Evolutionary conservation across 345 rosid species (phyloP), one percentile per base, ranked within the genome.

Genomic region (Bruguiera parviflora): DNA sequence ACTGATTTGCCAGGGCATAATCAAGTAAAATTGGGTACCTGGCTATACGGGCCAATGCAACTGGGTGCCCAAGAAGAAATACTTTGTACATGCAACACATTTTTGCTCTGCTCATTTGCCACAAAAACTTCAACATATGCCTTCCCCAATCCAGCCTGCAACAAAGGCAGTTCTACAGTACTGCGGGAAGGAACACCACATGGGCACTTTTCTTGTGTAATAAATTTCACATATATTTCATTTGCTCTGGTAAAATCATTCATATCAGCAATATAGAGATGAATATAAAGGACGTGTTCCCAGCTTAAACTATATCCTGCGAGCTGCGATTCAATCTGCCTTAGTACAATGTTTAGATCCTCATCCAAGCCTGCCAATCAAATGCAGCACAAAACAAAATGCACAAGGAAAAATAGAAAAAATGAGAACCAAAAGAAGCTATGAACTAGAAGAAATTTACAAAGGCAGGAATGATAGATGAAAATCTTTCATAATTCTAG

Each of bases 11-110:
- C 6, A 60, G 10, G 9, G 47, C 37, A 53, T 29, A 31, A 51
- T 15, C 1, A 22, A 68, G 72, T 51, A 57, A 58, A 33, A 71
- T 31, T 39, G 47, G 52, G 53, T 77, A 90, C 99, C 96, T 95
- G 99, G 77, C 99, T 92, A 71, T 92, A 95, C 64, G 99, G 99
- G 68, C 99, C 99, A 52, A 95, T 95, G 88, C 99, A 92, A 80
- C 99, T 90, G 49, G 99, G 99, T 66, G 99, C 99, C 99, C 99
- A 95, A 64, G 85, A 84, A 51, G 99, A 95, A 64, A 92, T 92
- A 77, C 98, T 95, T 68, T 92, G 98, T 6, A 95, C 99, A 74
- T 95, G 99, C 76, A 92, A 86, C 76, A 90, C 99, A 70, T 81
- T 90, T 84, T 92, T 90, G 84, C 86, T 84, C 58, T 78, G 83